Evolutionary conservation across 2,329 filamentous ascomycete species (phyloP).

Genomic region (Davidsoniella eucalypti): DNA sequence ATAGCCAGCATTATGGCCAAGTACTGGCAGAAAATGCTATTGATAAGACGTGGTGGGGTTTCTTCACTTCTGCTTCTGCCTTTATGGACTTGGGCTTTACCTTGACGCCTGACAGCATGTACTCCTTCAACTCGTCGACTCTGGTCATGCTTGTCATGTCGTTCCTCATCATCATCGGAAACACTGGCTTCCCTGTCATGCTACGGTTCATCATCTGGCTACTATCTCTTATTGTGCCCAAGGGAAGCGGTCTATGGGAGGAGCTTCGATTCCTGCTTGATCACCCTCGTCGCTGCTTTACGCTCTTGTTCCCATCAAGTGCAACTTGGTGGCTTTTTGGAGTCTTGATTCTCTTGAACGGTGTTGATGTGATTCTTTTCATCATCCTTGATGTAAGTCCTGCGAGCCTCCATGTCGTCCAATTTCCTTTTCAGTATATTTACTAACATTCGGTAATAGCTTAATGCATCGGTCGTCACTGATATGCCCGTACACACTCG

Average conservation of each 20-base stretch:
- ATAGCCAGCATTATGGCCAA: conserved; percentile 42
- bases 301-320: conserved; percentile 72
- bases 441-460: conserved; percentile 26
- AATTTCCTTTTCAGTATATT: background rate
- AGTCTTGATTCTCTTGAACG: conserved; percentile 68
- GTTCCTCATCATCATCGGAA: conserved; percentile 85
- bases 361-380: conserved; percentile 76
- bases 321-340: conserved; percentile 95
- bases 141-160: conserved; percentile 62
- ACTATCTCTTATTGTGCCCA: conserved; percentile 47
- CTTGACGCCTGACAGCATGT: conserved; percentile 85
- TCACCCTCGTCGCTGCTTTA: conserved; percentile 91
- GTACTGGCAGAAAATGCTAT: conserved; percentile 47
- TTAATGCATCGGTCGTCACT: conserved; percentile 55
- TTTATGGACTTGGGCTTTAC: conserved; percentile 96
- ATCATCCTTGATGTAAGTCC: conserved; percentile 68
- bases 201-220: conserved; percentile 86
- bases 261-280: conserved; percentile 82
- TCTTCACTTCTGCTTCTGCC: conserved; percentile 74
- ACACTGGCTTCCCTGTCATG: conserved; percentile 91
- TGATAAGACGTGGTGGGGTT: conserved; percentile 70
- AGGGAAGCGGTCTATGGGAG: conserved; percentile 61
- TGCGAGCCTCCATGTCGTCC: background rate
- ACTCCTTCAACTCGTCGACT: conserved; percentile 63
- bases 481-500: conserved; percentile 54